Evolutionary conservation across 2,329 filamentous ascomycete species (phyloP), one percentile per base, ranked within the genome.

Genomic region (Parafenestella ontariensis): DNA sequence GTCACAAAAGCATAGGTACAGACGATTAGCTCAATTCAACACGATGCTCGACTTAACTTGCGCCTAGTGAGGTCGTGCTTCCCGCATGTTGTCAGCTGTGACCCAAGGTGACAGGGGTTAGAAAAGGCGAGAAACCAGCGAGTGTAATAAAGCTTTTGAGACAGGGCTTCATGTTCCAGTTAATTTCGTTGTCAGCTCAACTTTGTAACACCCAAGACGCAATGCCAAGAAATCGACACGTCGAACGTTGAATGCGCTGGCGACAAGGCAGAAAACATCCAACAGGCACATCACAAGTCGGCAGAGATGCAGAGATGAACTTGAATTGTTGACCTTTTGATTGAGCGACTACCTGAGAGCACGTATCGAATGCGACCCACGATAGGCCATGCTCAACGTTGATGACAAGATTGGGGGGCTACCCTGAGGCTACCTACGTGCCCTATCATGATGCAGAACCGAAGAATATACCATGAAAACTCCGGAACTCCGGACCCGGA

Each of bases 401-500:
- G n/a, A 29, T 31, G 41, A 13, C 20, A 20, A 17, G 3, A 34
- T 34, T n/a, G n/a, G 15, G 36, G 36, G 17, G 21, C 36, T 17
- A 39, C 36, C 18, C 20, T 23, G 13, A 7, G 21, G 20, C 37
- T n/a, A 34, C 31, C 15, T 34, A n/a, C 13, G 15, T 34, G 17
- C 24, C 31, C n/a, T 37, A 49, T 42, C 48, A 46, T 45, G 28
- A 59, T 48, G 49, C 33, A 28, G 41, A 43, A 47, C 47, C 43
- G 20, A 34, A 57, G 43, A 51, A 50, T 34, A 43, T 17, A 44
- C 48, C 31, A 51, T 44, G 48, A 29, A 57, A 24, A 59, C 56
- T 56, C 56, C 56, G 40, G 49, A 52, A 47, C 56, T 46, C 56
- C 53, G 36, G 46, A 47, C 42, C 47, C 40, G 21, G 47, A 46